A percentile compares a stretch with the other conserved stretches of the same genome.
These are phyloP conservation scores for Fagopyrum esculentum DNA, from an alignment of 148 eudicot genomes.

Conservation along the genomic window DNA sequence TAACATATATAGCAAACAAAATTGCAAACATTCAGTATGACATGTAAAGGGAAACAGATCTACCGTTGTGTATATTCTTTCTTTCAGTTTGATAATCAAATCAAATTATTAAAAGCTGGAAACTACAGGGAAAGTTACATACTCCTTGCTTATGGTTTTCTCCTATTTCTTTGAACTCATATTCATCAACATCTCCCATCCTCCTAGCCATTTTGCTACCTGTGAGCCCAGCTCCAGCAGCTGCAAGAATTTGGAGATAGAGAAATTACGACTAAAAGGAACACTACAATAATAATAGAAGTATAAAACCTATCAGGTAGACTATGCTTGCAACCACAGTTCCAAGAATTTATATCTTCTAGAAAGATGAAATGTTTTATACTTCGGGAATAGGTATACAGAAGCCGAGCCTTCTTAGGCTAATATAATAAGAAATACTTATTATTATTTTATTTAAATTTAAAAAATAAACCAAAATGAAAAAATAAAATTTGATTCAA, in stretches of 20 bases:
- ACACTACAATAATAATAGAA: background rate
- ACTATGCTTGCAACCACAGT: background rate
- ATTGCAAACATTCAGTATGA: background rate
- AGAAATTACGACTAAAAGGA: background rate
- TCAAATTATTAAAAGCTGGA: conserved; percentile 6
- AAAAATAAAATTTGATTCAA: too few relatives aligned
- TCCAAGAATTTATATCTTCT: too few relatives aligned
- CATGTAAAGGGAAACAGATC: background rate
- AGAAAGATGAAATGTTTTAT: too few relatives aligned
- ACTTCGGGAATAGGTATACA: too few relatives aligned
- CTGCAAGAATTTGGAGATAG: conserved; percentile 25
- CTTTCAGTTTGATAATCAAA: conserved; percentile 1
- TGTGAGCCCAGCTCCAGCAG: conserved; percentile 98
- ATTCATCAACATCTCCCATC: conserved; percentile 83
- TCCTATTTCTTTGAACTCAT: conserved; percentile 83
- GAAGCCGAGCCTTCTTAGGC: too few relatives aligned
- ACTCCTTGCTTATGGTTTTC: conserved; percentile 94
- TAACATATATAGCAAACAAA: background rate
- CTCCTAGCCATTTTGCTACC: conserved; percentile 97
- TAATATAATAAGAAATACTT: too few relatives aligned
- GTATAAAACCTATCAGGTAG: background rate
- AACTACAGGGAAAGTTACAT: conserved; percentile 26
- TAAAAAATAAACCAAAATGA: too few relatives aligned
- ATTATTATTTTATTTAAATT: too few relatives aligned
- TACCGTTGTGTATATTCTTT: background rate